These are phyloP conservation scores for Fusarium pseudoanthophilum DNA, from an alignment of 2,329 filamentous ascomycete genomes.

Conservation along the genomic window DNA sequence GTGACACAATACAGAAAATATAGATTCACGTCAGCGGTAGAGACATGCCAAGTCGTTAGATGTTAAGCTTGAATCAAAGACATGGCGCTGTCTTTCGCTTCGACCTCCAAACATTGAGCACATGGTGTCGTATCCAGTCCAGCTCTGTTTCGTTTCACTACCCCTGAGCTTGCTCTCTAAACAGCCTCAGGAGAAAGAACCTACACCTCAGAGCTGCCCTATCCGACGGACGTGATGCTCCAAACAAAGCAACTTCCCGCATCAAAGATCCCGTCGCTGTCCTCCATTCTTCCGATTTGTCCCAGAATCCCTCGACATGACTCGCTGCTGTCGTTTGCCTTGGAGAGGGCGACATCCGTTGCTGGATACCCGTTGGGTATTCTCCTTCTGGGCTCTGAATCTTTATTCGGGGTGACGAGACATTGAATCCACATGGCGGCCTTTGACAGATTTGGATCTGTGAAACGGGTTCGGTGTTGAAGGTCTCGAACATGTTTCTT, in stretches of 20 bases:
- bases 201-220: neutral
- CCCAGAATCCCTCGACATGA: conserved; percentile 10
- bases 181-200: too few relatives aligned
- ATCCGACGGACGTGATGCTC: conserved; percentile 5
- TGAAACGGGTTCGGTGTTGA: conserved; percentile 18
- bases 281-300: conserved; percentile 25
- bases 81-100: conserved; percentile 36
- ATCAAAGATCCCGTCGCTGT: conserved; percentile 23
- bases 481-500: conserved; percentile 17
- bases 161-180: neutral
- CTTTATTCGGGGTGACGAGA: conserved; percentile 33
- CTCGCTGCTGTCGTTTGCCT: conserved; percentile 13
- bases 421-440: conserved; percentile 26
- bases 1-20: conserved; percentile 1
- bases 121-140: conserved; percentile 19
- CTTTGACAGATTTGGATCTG: conserved; percentile 1
- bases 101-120: conserved; percentile 12
- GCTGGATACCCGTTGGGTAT: conserved; percentile 2
- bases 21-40: neutral
- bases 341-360: conserved; percentile 2
- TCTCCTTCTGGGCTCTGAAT: neutral
- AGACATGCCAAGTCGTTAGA: conserved; percentile 5
- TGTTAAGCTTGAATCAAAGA: conserved; percentile 32
- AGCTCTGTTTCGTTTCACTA: conserved; percentile 5
- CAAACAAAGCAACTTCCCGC: conserved; percentile 21